These are phyloP conservation scores for Talaromyces funiculosus DNA, from an alignment of 2,329 filamentous ascomycete species.

Conservation along the genomic window DNA sequence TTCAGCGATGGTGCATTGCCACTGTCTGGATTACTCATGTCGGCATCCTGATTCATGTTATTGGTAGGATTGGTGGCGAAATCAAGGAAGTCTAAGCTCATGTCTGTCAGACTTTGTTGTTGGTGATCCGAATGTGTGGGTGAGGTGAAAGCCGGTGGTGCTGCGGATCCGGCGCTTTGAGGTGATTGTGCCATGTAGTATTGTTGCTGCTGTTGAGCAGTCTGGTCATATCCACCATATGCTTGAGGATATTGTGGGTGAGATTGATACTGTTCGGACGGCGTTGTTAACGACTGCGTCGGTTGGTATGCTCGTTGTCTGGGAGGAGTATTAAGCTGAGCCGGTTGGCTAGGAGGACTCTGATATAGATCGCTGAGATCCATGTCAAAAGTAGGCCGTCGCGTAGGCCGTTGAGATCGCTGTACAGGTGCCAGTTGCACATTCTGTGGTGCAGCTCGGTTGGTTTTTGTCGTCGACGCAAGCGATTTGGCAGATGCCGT, in stretches of 20 bases:
- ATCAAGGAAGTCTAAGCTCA: constrained; percentile 52
- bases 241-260: constrained; percentile 30
- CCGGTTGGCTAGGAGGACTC: constrained; percentile 22
- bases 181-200: constrained; percentile 32
- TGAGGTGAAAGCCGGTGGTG: constrained; percentile 22
- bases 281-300: background rate
- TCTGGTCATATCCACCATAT: constrained; percentile 33
- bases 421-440: constrained; percentile 20
- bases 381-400: constrained; percentile 54
- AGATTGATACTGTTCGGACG: constrained; percentile 22
- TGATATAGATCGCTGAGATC: constrained; percentile 46
- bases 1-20: constrained; percentile 14
- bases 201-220: constrained; percentile 23
- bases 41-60: constrained; percentile 25
- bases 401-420: constrained; percentile 32
- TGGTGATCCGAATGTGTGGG: constrained; percentile 17
- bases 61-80: constrained; percentile 34
- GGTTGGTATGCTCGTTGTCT: constrained; percentile 16
- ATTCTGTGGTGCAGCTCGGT: constrained; percentile 14
- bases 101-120: constrained; percentile 22
- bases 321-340: constrained; percentile 26
- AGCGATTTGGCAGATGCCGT: constrained; percentile 8
- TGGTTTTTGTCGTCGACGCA: background rate
- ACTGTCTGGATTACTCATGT: constrained; percentile 24
- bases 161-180: constrained; percentile 28